Evolutionary conservation across 2,329 filamentous ascomycete genomes (phyloP).

Genomic region (Neonectria punicea): DNA sequence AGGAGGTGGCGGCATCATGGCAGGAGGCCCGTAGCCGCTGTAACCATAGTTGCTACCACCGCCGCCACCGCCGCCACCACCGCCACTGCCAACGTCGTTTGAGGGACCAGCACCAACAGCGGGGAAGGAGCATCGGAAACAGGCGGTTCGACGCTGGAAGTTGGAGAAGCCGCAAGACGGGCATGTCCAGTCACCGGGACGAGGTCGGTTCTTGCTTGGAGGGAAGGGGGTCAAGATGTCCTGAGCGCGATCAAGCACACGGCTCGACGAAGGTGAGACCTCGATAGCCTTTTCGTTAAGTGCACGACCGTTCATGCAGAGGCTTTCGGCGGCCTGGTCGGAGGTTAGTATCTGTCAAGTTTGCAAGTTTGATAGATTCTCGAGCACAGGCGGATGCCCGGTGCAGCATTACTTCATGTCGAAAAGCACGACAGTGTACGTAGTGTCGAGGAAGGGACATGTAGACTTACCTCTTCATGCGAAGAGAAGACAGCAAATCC

Average conservation of each 20-base stretch:
- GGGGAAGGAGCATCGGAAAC: slow-evolving; percentile 99
- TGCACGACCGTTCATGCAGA: slow-evolving; percentile 99
- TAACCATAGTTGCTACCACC: slow-evolving; percentile 73
- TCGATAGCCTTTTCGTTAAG: slow-evolving; percentile 99
- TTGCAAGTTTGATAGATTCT: neutral
- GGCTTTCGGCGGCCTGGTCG: slow-evolving; percentile 88
- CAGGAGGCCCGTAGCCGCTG: slow-evolving; percentile 72
- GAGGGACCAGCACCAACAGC: slow-evolving; percentile 83
- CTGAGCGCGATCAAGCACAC: slow-evolving; percentile 92
- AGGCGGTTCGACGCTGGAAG: slow-evolving; percentile 97
- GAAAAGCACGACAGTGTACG: neutral
- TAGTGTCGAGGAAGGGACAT: neutral
- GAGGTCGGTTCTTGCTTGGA: slow-evolving; percentile 96
- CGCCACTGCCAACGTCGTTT: slow-evolving; percentile 63
- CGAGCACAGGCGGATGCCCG: neutral
- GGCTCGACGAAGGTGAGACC: slow-evolving; percentile 96
- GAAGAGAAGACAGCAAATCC: slow-evolving; percentile 99
- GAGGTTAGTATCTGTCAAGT: slow-evolving; percentile 21
- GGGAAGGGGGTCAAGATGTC: slow-evolving; percentile 98
- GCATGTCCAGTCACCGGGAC: slow-evolving; percentile 98
- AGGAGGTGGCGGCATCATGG: slow-evolving; percentile 84
- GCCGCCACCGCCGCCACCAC: slow-evolving; percentile 66
- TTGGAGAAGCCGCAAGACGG: slow-evolving; percentile 99
- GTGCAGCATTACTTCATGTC: neutral
- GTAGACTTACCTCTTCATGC: slow-evolving; percentile 88